Conservation (phyloP, 139 green algal species). For the Coccomyxa sp. region DNA sequence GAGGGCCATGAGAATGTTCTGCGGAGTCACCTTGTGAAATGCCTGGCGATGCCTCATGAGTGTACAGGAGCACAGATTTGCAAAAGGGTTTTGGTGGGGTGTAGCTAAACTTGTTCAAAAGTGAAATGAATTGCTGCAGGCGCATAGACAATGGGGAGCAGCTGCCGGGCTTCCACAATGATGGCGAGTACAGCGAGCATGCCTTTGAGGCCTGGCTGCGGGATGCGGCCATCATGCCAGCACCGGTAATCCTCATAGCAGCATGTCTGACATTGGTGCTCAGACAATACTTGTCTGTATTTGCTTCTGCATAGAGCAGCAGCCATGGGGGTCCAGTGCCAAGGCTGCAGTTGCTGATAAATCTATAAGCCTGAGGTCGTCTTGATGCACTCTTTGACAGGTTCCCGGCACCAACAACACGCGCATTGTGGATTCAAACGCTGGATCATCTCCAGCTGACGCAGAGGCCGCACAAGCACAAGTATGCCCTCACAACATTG, state of each 20-base stretch:
- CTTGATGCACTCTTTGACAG: too few relatives aligned
- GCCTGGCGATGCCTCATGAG: neutral
- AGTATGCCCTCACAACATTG: too few relatives aligned
- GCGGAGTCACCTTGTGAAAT: neutral
- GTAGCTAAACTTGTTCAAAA: neutral
- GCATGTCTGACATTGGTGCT: too few relatives aligned
- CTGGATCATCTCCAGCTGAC: too few relatives aligned
- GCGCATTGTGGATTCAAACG: too few relatives aligned
- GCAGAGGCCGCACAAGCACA: too few relatives aligned
- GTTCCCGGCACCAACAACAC: too few relatives aligned
- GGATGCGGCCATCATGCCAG: neutral
- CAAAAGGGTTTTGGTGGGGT: neutral
- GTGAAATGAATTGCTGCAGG: neutral
- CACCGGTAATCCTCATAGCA: neutral
- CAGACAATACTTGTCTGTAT: too few relatives aligned
- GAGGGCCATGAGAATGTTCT: neutral
- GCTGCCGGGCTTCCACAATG: neutral
- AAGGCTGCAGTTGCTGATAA: too few relatives aligned
- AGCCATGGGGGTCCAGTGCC: too few relatives aligned
- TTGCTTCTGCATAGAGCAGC: too few relatives aligned
- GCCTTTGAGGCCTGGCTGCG: constrained; percentile 3
- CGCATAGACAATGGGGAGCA: neutral
- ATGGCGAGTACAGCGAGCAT: constrained; percentile 5
- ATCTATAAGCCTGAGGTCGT: too few relatives aligned
- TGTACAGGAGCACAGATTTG: neutral